Base-by-base conservation (phyloP, 257 asterid species). In the Linaria vulgaris region DNA sequence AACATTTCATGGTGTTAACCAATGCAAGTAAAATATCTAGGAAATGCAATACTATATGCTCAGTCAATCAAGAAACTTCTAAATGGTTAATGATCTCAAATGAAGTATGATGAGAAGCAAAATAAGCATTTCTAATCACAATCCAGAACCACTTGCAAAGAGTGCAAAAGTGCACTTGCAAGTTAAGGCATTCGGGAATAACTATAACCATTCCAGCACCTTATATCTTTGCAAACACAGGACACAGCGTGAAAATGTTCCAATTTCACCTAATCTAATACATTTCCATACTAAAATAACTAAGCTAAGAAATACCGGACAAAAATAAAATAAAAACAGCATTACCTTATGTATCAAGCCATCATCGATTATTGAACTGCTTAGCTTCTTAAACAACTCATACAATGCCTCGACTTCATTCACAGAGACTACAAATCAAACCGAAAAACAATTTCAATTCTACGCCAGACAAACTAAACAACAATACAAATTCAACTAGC, bases 291-390 rank as follows among this genome's bases (percentile, higher is more conserved):
- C 23, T 13, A 15, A 12, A 21, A 4, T 31, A 10, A 12, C 16
- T 41, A 11, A 55, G 15, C 12, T 20, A 21, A 23, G n/a, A 12
- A 20, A 54, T 21, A 45, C 15, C 53, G 41, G 24, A 43, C n/a
- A 59, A 47, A 8, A 12, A 15, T 31, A 59, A 47, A 12, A 50
- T 9, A 34, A 21, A 52, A 10, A 39, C 9, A 10, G 27, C 9
- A 0, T 21, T 63, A 83, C 96, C 95, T 91, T 91, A 51, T 88
- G 91, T 58, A 91, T 88, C 74, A 85, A 83, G 10, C 95, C 98
- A n/a, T 91, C 96, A 48, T 85, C 95, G 16, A 86, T 81, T 51
- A 91, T 84, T 0, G 92, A 84, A 58, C 98, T 64, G 47, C 98
- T 88, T 48, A 88, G 68, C 81, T 83, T 75, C 80, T 91, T 88